Evolutionary conservation across 2,329 filamentous ascomycete species (phyloP).

Genomic region (Hypoxylon sp.): DNA sequence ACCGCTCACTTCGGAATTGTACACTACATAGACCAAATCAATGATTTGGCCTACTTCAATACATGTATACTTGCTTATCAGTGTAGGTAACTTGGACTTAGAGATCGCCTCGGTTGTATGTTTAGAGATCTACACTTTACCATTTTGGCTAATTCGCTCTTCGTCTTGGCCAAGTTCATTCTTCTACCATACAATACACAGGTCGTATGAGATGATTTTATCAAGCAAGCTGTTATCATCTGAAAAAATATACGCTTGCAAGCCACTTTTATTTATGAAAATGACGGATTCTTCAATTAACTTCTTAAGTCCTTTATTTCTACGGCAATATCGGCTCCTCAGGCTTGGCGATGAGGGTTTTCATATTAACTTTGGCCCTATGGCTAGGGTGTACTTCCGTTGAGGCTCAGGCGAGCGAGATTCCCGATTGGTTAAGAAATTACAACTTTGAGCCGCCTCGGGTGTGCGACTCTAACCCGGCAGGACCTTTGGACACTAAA

Average conservation of each 20-base stretch:
- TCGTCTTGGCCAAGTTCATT: constrained; percentile 26
- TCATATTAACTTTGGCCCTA: constrained; percentile 8
- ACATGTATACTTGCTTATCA: constrained; percentile 1
- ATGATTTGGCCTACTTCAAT: too few species aligned
- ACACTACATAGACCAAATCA: too few species aligned
- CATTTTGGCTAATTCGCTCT: constrained; percentile 33
- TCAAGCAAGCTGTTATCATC: constrained; percentile 26
- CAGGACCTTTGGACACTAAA: constrained; percentile 20
- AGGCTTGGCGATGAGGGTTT: constrained; percentile 13
- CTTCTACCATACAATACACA: constrained; percentile 10
- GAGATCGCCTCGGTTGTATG: not conserved
- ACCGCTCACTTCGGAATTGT: too few species aligned
- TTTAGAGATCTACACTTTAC: constrained; percentile 36
- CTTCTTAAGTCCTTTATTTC: not conserved
- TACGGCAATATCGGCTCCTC: not conserved
- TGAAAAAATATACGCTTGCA: constrained; percentile 1
- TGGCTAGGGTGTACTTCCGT: constrained; percentile 4
- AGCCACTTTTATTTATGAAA: constrained; percentile 5
- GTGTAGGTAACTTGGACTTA: not conserved
- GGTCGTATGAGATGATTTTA: not conserved
- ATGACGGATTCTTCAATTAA: constrained; percentile 7
- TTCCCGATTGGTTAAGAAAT: constrained; percentile 26
- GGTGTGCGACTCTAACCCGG: constrained; percentile 18
- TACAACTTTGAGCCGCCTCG: constrained; percentile 27
- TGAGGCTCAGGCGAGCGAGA: constrained; percentile 10